phyloP scores from a whole-genome alignment of 1,284 basidiomycete species.

The Xerocomus subilludens region DNA sequence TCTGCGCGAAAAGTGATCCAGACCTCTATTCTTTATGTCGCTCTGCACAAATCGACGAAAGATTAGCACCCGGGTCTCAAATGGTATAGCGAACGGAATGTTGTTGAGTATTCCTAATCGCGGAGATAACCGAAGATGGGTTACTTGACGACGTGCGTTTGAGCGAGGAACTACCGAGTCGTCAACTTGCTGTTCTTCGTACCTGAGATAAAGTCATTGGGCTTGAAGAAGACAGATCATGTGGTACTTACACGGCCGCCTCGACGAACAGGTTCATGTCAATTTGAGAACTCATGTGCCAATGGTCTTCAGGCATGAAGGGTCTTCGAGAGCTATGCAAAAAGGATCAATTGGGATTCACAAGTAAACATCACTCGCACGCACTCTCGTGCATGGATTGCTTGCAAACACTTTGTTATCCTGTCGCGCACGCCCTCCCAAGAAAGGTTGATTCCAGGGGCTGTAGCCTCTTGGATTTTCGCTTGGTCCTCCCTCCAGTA shows the following conservation, averaged over 20 bases:
- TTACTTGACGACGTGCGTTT: constrained; percentile 76
- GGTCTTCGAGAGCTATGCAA: constrained; percentile 76
- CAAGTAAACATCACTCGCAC: constrained; percentile 62
- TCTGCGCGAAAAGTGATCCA: constrained; percentile 36
- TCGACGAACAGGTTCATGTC: constrained; percentile 91
- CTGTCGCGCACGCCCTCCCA: constrained; percentile 65
- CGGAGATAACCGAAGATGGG: constrained; percentile 79
- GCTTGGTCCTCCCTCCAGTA: constrained; percentile 78
- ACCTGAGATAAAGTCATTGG: constrained; percentile 51
- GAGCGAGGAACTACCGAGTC: constrained; percentile 52
- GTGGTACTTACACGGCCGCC: constrained; percentile 75
- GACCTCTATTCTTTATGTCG: constrained; percentile 57
- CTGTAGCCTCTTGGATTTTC: constrained; percentile 55
- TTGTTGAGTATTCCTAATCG: constrained; percentile 93
- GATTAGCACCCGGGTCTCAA: constrained; percentile 89
- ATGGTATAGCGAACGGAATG: constrained; percentile 96
- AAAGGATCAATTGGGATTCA: constrained; percentile 21
- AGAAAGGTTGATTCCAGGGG: constrained; percentile 57
- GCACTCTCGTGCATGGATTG: constrained; percentile 88
- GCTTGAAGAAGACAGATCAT: not conserved
- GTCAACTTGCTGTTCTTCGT: constrained; percentile 68
- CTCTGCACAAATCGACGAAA: constrained; percentile 85
- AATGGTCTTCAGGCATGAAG: constrained; percentile 86
- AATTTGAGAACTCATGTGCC: constrained; percentile 83
- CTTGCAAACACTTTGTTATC: constrained; percentile 80